These are phyloP conservation scores for Tricholoma furcatifolium DNA, from an alignment of 768 basidiomycete species.

Conservation along the genomic window DNA sequence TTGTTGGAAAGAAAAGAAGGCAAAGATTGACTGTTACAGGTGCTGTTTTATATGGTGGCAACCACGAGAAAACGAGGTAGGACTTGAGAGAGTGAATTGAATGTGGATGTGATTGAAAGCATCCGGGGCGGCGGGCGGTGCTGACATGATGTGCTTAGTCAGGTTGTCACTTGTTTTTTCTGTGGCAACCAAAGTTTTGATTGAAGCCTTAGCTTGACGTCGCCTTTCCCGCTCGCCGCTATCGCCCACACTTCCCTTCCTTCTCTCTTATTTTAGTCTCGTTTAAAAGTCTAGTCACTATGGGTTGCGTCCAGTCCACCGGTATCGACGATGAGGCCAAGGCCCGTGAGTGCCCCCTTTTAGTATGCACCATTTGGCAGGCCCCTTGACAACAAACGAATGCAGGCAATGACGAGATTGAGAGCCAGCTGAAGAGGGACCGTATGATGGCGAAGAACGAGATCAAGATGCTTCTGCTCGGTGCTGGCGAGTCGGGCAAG, in stretches of 20 bases:
- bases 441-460: conserved; percentile 88
- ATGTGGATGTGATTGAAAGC: too few relatives aligned
- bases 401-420: conserved; percentile 89
- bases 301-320: conserved; percentile 77
- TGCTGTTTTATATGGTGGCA: too few relatives aligned
- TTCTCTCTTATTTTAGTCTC: background rate
- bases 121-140: too few relatives aligned
- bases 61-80: too few relatives aligned
- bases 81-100: too few relatives aligned
- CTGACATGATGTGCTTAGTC: conserved; percentile 5
- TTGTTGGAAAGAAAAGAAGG: too few relatives aligned
- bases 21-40: too few relatives aligned
- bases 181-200: conserved; percentile 5
- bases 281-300: conserved; percentile 31
- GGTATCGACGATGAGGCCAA: conserved; percentile 78
- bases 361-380: background rate
- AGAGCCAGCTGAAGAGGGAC: conserved; percentile 88
- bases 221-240: background rate
- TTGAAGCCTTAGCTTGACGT: conserved; percentile 5
- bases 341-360: conserved; percentile 57
- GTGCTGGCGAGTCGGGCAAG: conserved; percentile 97
- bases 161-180: conserved; percentile 11
- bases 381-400: background rate
- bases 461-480: conserved; percentile 94
- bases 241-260: background rate